Evolutionary conservation across 768 basidiomycete genomes (phyloP), one percentile per base, ranked within the genome.

Genomic region (Boletus reticulatus): DNA sequence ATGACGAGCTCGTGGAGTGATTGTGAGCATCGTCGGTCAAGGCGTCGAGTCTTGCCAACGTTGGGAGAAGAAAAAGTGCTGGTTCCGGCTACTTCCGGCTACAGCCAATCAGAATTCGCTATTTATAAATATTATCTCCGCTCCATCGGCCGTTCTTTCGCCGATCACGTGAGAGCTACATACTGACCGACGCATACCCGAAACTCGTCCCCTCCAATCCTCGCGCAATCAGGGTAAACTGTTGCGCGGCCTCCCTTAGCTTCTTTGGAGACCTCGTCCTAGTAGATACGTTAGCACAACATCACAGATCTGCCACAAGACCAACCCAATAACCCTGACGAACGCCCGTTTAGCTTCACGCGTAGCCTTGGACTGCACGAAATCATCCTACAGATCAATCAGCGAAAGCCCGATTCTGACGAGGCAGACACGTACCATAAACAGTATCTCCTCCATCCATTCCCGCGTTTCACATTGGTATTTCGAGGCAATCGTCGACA

Each of bases 121-220:
- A 43, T 61, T 69, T 69, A 61, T 64, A 51, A 61, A 45, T 51
- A 42, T 17, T 34, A 37, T 16, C 36, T 37, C 36, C 36, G 36
- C 36, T 16, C 11, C 36, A 14, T 37, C 16, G 46, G 61, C 57
- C 61, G 61, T 41, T 42, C 53, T 14, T 29, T 31, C 53, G 53
- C 59, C 55, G 62, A 48, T 27, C 24, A 4, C n/a, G 22, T 22
- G 22, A 22, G 22, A 22, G 22, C 22, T 22, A 83, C 80, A 83
- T 82, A 36, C 78, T 76, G 50, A 84, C 75, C 5, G 86, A 84
- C 3, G 91, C 84, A 69, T 89, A 92, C 9, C 93, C 93, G 70
- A 94, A 95, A 57, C 83, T 86, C 10, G 92, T 88, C 9, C 88
- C 90, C 61, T 92, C 91, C 53, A 94, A 70, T 3, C 93, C 93